Percentiles rank a stretch among this genome's conserved stretches.
Conservation (phyloP, 2,329 filamentous ascomycete species). For the Aspergillus floridensis region DNA sequence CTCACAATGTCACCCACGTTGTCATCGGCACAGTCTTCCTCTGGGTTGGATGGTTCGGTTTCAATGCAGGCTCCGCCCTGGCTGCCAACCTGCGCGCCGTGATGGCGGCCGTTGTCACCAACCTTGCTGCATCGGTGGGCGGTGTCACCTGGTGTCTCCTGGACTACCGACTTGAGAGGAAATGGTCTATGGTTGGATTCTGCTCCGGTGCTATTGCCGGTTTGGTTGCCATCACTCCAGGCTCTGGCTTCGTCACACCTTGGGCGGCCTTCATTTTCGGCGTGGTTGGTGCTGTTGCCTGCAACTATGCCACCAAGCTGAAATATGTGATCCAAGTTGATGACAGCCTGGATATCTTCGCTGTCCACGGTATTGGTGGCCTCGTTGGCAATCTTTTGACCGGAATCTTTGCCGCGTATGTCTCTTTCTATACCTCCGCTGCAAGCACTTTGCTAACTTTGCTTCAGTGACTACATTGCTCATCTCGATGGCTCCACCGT, state of each 20-base stretch:
- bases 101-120: conserved; percentile 83
- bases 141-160: conserved; percentile 87
- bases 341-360: conserved; percentile 85
- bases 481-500: conserved; percentile 68
- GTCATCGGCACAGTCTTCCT: conserved; percentile 91
- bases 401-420: conserved; percentile 74
- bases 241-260: conserved; percentile 78
- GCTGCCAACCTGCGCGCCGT: conserved; percentile 79
- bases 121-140: conserved; percentile 77
- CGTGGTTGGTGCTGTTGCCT: conserved; percentile 69
- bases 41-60: conserved; percentile 94
- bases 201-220: conserved; percentile 87
- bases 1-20: conserved; percentile 90
- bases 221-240: conserved; percentile 83
- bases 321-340: conserved; percentile 81
- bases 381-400: conserved; percentile 76
- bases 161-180: conserved; percentile 83
- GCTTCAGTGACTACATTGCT: conserved; percentile 69
- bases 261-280: conserved; percentile 83
- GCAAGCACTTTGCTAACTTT: conserved; percentile 13
- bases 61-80: conserved; percentile 83
- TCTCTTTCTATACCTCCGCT: conserved; percentile 6
- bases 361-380: conserved; percentile 75
- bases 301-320: conserved; percentile 88
- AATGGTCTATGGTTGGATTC: conserved; percentile 92